Base-by-base conservation (phyloP, 2,329 filamentous ascomycete genomes). In the Celoporthe dispersa region DNA sequence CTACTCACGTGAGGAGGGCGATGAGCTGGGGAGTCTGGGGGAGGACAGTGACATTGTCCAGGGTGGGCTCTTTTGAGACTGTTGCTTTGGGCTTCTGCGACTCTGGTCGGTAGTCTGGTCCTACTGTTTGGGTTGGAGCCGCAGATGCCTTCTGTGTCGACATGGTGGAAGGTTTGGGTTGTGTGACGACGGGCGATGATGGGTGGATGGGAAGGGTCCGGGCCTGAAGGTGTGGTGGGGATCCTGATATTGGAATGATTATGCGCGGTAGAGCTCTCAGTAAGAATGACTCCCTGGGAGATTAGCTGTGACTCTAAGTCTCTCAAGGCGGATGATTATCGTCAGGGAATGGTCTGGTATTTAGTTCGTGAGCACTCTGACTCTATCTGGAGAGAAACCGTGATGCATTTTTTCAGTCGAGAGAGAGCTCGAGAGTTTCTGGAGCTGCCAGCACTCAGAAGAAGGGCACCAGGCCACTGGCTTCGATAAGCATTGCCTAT, bases 11-110 rank as follows among this genome's bases (percentile, higher is more conserved):
- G 82, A 99, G 88, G 74, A 99, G 88, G 74, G 96, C 94, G 83
- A 99, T 99, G 74, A 99, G 88, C 85, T 99, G 96, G 64, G 96
- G 94, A 14, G 96, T 98, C 83, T 98, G 96, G 39, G 92, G 88
- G 61, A 99, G 86, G 74, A 97, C 92, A 79, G 94, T 91, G 74
- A 99, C 93, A 84, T 97, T 98, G 73, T 94, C 91, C 77, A 94
- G 91, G 60, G 89, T 83, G 53, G 98, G 90, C 71, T 89, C 87
- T 69, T 90, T 94, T 16, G 96, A 99, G 57, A 98, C 92, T 2
- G 94, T 98, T 16, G 94, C 94, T 70, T 87, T 92, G 55, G 94
- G 94, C 79, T 95, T 97, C 79, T 95, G 89, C 74, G 87, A 89
- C 72, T 91, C 87, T 35, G 91, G 85, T 69, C 90, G 88, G 81